Base-by-base conservation (phyloP, 75 land plant genomes). In the Ceratopteris richardii region DNA sequence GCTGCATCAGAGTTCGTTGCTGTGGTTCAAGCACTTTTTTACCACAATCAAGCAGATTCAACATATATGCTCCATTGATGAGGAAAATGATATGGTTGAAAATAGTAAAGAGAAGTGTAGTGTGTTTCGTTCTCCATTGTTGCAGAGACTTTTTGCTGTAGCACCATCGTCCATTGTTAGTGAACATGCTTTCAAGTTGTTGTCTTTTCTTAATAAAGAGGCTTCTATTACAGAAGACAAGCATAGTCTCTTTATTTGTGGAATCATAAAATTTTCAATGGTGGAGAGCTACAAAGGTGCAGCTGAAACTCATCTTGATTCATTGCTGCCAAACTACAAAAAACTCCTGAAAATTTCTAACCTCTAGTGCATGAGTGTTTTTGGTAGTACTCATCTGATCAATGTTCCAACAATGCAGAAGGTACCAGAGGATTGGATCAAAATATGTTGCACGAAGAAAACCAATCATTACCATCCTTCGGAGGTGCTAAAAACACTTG, bases 361-460 rank as follows among this genome's bases (percentile, higher is more conserved):
- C 28, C 53, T 94, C 64, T 77, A 89, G 36, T 94, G 76, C 54
- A 46, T 68, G 57, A 83, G 73, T 64, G 89, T 94, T 18, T 79
- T 90, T 30, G 98, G 90, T 29, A 71, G 70, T 4, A 77, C 88
- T 23, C 86, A 88, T 71, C 62, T 94, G 63, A 78, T 94, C 19
- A 96, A 94, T 80, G 66, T 83, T 60, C 72, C 94, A 57, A 37
- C 68, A 30, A 74, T 74, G 66, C 71, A 48, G 44, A 79, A 58
- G 51, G 98, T 88, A 7, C 98, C 98, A 46, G 59, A 72, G 13
- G 67, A 74, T 44, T 93, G 98, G 98, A 63, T 83, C 20, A 93
- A 85, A 64, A 68, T 93, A n/a, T 75, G 63, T 70, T 89, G 85
- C 56, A 94, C 98, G 3, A 94, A 89, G 68, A 90, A 83, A 42